Conservation (phyloP, 2,329 filamentous ascomycete species). For the Colletotrichum truncatum region DNA sequence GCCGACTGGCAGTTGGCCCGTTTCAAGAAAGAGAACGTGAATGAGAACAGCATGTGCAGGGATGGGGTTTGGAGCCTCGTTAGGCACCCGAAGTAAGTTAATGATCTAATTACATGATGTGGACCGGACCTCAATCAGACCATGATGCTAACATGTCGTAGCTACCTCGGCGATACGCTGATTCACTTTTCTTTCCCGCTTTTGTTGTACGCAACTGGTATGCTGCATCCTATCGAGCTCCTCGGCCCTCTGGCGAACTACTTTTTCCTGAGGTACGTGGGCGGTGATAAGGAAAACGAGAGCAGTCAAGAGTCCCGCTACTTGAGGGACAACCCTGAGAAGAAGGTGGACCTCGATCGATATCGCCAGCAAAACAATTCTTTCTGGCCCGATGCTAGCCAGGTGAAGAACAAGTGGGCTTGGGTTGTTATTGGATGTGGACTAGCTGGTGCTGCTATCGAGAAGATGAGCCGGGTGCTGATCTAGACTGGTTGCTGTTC, state of each 20-base stretch:
- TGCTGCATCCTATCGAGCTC: conserved; percentile 62
- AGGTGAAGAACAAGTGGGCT: conserved; percentile 64
- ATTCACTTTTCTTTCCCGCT: conserved; percentile 68
- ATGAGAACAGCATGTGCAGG: conserved; percentile 41
- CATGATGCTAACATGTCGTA: conserved; percentile 35
- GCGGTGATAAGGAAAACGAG: conserved; percentile 65
- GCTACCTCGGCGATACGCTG: conserved; percentile 67
- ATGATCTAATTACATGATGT: too few species aligned
- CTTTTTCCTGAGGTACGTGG: conserved; percentile 63
- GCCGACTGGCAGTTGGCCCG: conserved; percentile 64
- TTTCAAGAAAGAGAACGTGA: conserved; percentile 46
- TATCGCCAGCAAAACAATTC: conserved; percentile 65
- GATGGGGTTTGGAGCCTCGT: conserved; percentile 70
- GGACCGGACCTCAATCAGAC: too few species aligned
- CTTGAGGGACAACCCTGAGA: conserved; percentile 55
- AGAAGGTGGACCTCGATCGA: conserved; percentile 60
- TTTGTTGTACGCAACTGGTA: conserved; percentile 61
- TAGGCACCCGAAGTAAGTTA: conserved; percentile 67
- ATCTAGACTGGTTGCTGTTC: too few species aligned
- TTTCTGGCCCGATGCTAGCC: conserved; percentile 63
- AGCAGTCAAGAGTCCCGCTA: conserved; percentile 61
- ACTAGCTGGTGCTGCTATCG: conserved; percentile 55
- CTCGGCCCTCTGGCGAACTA: conserved; percentile 67
- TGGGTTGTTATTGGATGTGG: conserved; percentile 63
- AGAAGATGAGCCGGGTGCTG: too few species aligned